Base-by-base conservation (phyloP, 441 rosid genomes). In the Theobroma grandiflorum region DNA sequence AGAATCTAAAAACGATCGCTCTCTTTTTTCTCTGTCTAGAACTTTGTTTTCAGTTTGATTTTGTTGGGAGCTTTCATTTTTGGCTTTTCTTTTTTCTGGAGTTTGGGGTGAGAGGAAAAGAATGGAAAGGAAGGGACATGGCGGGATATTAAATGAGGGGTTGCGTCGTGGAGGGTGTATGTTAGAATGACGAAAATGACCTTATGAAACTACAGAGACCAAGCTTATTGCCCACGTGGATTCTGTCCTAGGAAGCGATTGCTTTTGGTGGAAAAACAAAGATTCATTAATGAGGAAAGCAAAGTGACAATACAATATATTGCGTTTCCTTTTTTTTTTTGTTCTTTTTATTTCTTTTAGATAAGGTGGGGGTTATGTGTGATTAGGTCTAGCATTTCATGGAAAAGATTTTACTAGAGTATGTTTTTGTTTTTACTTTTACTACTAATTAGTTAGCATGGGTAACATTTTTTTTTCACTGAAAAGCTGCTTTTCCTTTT, bases 61-160 rank as follows among this genome's bases (percentile, higher is more conserved):
- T 20, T n/a, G 79, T 63, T 71, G 50, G 3, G 50, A 61, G 43
- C 7, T 49, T 63, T 76, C 76, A 64, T 81, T 42, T 74, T 59
- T 65, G 52, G 66, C 31, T 0, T n/a, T 62, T 15, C 2, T 4
- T 8, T 12, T 3, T 26, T 20, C 2, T 18, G 22, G 20, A 10
- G 42, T 62, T 52, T 38, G 12, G 1, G 18, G 40, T 12, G 33
- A 26, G 6, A 65, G 49, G 76, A 35, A 81, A 77, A 61, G 75
- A 77, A 22, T 72, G 80, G 63, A 80, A 79, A 43, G 84, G 85
- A 76, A 76, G 78, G 68, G 84, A 82, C 84, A 83, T 84, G 90
- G 92, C 92, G 90, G 89, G 87, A 90, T 81, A 84, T 69, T 92
- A 87, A 89, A 87, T 85, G 89, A 74, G 75, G 64, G 59, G 86